These are phyloP conservation scores for Candida suzukii DNA, from an alignment of 805 yeast genomes.

Conservation along the genomic window DNA sequence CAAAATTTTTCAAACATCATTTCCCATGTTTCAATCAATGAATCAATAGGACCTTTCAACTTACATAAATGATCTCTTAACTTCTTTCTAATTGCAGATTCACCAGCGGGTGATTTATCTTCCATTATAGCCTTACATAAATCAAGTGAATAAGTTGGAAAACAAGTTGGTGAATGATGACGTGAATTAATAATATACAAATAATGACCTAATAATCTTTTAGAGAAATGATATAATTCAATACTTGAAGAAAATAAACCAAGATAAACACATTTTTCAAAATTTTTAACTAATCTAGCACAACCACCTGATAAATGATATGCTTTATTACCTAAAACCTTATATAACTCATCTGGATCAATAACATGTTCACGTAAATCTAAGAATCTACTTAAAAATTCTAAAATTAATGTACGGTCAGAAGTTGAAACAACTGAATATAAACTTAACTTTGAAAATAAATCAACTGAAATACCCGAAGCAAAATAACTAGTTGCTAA, in stretches of 20 bases:
- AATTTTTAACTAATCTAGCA: slow-evolving; percentile 26
- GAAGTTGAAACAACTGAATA: slow-evolving; percentile 5
- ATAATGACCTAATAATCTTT: slow-evolving; percentile 29
- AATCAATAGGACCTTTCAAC: slow-evolving; percentile 28
- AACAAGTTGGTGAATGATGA: slow-evolving; percentile 17
- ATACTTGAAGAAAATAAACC: slow-evolving; percentile 45
- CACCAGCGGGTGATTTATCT: slow-evolving; percentile 61
- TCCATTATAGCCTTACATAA: slow-evolving; percentile 38
- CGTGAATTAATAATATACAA: slow-evolving; percentile 12
- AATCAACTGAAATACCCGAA: slow-evolving; percentile 29
- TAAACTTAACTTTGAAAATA: slow-evolving; percentile 26
- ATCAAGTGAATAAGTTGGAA: slow-evolving; percentile 23
- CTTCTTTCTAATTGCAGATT: slow-evolving; percentile 67
- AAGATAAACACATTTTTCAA: slow-evolving; percentile 45
- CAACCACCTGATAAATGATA: slow-evolving; percentile 22
- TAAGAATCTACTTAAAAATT: slow-evolving; percentile 31
- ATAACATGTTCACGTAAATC: slow-evolving; percentile 21
- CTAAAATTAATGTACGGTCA: slow-evolving; percentile 27
- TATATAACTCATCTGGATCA: not conserved
- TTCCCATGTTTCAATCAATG: slow-evolving; percentile 34
- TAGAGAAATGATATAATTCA: slow-evolving; percentile 42
- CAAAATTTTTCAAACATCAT: slow-evolving; percentile 33
- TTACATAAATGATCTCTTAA: slow-evolving; percentile 36
- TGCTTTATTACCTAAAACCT: not conserved
- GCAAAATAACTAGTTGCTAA: slow-evolving; percentile 31